A percentile compares a stretch with the other conserved stretches of the same genome.
phyloP scores from a whole-genome alignment of 176 grass and related monocot genomes.

The Hordeum marinum region DNA sequence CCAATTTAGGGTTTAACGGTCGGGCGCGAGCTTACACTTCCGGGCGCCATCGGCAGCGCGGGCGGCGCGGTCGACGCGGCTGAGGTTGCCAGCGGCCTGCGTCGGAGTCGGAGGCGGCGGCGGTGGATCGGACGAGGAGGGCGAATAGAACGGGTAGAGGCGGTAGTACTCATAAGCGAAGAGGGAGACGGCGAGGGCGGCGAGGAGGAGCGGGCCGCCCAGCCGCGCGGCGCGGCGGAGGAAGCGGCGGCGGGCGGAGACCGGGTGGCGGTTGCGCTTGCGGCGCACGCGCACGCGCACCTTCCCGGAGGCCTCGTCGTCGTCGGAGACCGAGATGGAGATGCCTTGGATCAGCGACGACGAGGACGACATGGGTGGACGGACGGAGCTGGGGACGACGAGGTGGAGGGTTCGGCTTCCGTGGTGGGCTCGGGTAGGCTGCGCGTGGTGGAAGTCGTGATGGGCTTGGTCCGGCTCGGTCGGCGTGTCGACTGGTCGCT shows the following conservation, averaged over 20 bases:
- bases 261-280: conserved; percentile 32
- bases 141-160: neutral
- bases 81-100: conserved; percentile 20
- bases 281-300: conserved; percentile 56
- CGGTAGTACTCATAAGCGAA: conserved; percentile 56
- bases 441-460: neutral
- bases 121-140: neutral
- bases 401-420: neutral
- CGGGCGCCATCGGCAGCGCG: conserved; percentile 45
- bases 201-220: conserved; percentile 45
- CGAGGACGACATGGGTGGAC: conserved; percentile 29
- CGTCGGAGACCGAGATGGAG: conserved; percentile 85
- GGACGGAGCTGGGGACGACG: neutral
- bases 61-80: conserved; percentile 39
- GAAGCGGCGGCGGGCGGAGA: conserved; percentile 23
- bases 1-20: conserved; percentile 25
- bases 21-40: conserved; percentile 44
- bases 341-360: conserved; percentile 67
- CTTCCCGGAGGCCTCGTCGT: conserved; percentile 59
- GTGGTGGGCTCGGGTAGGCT: conserved; percentile 18
- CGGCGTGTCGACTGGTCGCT: neutral
- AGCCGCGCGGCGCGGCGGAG: conserved; percentile 24
- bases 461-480: neutral
- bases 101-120: neutral
- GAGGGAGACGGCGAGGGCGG: conserved; percentile 42